A percentile compares a stretch with the other conserved stretches of the same genome.
Evolutionary conservation across 2,329 filamentous ascomycete species (phyloP).

Genomic region (Aspergillus sp.): DNA sequence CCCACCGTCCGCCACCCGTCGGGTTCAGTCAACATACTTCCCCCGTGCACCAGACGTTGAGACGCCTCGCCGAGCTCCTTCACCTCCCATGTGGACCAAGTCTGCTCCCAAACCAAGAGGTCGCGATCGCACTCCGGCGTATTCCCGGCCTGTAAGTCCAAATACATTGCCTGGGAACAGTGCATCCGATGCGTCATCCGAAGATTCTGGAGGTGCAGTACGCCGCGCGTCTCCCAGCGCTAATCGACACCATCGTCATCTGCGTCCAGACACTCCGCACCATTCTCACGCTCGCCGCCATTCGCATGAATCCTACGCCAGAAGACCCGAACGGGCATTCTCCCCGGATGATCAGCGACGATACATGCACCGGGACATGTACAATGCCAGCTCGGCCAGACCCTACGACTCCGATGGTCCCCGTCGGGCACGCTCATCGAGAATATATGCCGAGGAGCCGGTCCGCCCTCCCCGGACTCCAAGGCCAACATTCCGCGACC

Average conservation of each 20-base stretch:
- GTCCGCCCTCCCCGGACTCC: conserved; percentile 12
- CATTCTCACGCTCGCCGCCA: conserved; percentile 32
- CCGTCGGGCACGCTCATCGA: conserved; percentile 13
- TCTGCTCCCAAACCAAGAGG: conserved; percentile 22
- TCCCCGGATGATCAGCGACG: conserved; percentile 26
- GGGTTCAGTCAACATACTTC: conserved; percentile 21
- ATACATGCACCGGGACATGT: conserved; percentile 13
- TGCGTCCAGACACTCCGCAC: conserved; percentile 19
- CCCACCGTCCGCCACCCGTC: conserved; percentile 18
- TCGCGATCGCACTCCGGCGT: conserved; percentile 23
- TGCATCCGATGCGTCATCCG: conserved; percentile 33
- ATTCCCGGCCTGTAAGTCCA: conserved; percentile 22
- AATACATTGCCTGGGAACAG: conserved; percentile 23
- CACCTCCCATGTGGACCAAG: conserved; percentile 28
- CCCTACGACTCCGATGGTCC: conserved; percentile 25
- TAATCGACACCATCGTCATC: conserved; percentile 19
- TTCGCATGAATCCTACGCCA: conserved; percentile 40
- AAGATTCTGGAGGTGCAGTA: conserved; percentile 24
- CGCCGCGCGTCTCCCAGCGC: conserved; percentile 9
- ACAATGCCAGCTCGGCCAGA: conserved; percentile 9
- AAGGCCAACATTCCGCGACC: conserved; percentile 14
- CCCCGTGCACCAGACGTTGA: conserved; percentile 21
- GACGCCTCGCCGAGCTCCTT: conserved; percentile 29
- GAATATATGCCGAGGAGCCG: conserved; percentile 20
- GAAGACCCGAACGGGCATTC: conserved; percentile 31